These are phyloP conservation scores for Rhizopus sp. DNA, from an alignment of 371 early-diverging fungal species.

Conservation along the genomic window DNA sequence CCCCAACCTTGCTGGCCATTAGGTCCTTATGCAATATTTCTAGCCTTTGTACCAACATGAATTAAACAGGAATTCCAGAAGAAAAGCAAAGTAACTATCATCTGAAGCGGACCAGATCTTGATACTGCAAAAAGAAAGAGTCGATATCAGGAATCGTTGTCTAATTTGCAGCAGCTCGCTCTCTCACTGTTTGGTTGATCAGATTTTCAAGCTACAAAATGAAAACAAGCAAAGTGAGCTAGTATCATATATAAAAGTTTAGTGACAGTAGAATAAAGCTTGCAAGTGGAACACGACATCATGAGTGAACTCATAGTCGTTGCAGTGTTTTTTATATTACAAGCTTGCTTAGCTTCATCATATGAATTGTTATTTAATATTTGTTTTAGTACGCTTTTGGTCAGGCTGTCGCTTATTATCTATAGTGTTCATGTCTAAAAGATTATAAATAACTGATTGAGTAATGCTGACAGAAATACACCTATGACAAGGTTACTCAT, in stretches of 20 bases:
- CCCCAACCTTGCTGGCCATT: too few species aligned
- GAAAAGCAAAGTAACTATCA: too few species aligned
- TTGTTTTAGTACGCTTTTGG: background rate
- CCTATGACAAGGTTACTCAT: slow-evolving; percentile 11
- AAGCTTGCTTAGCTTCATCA: slow-evolving; percentile 6
- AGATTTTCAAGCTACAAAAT: slow-evolving; percentile 9
- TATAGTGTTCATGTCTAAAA: background rate
- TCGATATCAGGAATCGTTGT: slow-evolving; percentile 6
- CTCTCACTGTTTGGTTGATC: slow-evolving; percentile 4
- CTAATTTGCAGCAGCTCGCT: slow-evolving; percentile 11
- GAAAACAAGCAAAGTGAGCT: slow-evolving; percentile 4
- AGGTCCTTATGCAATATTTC: too few species aligned
- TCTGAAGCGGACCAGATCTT: slow-evolving; percentile 6
- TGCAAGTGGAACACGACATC: slow-evolving; percentile 9
- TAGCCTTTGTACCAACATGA: too few species aligned
- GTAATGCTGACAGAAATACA: slow-evolving; percentile 6
- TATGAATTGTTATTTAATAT: background rate
- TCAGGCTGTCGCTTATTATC: slow-evolving; percentile 7
- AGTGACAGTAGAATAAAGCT: slow-evolving; percentile 5
- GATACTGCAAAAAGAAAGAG: slow-evolving; percentile 6
- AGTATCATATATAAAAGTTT: slow-evolving; percentile 13
- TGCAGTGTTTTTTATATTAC: slow-evolving; percentile 2
- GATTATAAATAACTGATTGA: slow-evolving; percentile 7
- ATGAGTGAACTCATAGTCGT: slow-evolving; percentile 11
- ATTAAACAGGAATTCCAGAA: too few species aligned